Conservation (phyloP, 2,329 filamentous ascomycete species). For the Aspergillus pseudoterreus region DNA sequence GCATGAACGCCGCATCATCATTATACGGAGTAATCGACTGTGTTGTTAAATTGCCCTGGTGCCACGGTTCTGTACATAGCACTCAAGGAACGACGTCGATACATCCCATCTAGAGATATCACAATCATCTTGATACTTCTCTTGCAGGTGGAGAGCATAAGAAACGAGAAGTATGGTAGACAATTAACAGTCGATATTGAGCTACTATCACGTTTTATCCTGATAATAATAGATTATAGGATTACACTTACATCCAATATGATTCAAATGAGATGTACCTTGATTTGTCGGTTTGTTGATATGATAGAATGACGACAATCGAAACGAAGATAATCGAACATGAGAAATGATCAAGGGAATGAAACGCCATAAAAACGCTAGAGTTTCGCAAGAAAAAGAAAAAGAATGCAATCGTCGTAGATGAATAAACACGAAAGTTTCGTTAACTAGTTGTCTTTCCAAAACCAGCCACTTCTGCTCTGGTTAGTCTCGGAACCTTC, state of each 20-base stretch:
- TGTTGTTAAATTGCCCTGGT: too few relatives aligned
- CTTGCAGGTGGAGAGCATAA: too few relatives aligned
- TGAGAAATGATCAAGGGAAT: too few relatives aligned
- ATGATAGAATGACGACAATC: not conserved
- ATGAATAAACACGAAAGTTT: not conserved
- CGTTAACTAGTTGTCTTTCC: conserved; percentile 26
- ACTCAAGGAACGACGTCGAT: too few relatives aligned
- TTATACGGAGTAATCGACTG: not conserved
- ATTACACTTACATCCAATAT: not conserved
- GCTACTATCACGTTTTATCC: too few relatives aligned
- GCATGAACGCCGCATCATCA: not conserved
- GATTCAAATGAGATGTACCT: not conserved
- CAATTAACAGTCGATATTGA: too few relatives aligned
- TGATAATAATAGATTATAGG: not conserved
- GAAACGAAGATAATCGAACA: too few relatives aligned
- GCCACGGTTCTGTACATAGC: too few relatives aligned
- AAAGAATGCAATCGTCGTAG: not conserved
- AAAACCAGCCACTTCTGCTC: conserved; percentile 34
- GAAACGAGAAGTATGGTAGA: too few relatives aligned
- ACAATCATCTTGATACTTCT: too few relatives aligned
- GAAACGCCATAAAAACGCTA: not conserved
- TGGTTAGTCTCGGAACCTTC: conserved; percentile 8
- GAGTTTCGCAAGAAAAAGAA: not conserved
- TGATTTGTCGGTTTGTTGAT: not conserved
- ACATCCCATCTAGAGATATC: too few relatives aligned